Conservation (phyloP, 805 yeast species). For the Ogataea methanolica region DNA sequence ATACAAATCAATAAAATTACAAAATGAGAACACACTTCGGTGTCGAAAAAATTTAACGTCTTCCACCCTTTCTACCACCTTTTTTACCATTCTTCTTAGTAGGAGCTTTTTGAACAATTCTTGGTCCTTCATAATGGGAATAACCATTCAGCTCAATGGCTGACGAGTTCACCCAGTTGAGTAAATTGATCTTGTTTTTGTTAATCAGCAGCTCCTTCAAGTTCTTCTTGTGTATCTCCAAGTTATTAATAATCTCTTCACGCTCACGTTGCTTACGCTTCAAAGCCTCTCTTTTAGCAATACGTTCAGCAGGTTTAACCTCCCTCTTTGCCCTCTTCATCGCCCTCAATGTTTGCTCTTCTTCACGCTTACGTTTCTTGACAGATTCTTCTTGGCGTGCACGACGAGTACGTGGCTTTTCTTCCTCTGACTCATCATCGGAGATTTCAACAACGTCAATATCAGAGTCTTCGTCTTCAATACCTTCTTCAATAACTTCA, state of each 20-base stretch:
- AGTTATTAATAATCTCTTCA: conserved; percentile 24
- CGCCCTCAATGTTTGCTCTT: conserved; percentile 20
- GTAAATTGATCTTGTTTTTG: conserved; percentile 41
- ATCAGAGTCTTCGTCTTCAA: conserved; percentile 21
- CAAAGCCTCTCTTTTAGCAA: conserved; percentile 32
- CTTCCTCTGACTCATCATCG: conserved; percentile 17
- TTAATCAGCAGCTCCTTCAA: conserved; percentile 33
- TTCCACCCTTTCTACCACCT: conserved; percentile 10
- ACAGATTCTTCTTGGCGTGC: conserved; percentile 24
- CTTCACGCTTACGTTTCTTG: conserved; percentile 28
- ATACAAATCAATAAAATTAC: not conserved
- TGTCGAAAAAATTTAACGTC: not conserved
- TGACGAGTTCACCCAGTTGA: conserved; percentile 58
- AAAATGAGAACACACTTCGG: not conserved
- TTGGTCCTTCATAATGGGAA: conserved; percentile 51
- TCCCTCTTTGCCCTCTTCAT: conserved; percentile 29
- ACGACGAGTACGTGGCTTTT: conserved; percentile 32
- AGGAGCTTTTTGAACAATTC: conserved; percentile 10
- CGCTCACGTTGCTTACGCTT: conserved; percentile 31
- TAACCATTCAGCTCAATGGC: conserved; percentile 50
- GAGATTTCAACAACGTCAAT: conserved; percentile 5
- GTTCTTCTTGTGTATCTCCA: conserved; percentile 23
- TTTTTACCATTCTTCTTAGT: conserved; percentile 16
- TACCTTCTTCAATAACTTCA: conserved; percentile 22
- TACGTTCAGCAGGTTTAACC: conserved; percentile 32